These are phyloP conservation scores for Gymnopilus dilepis DNA, from an alignment of 768 basidiomycete species.

Conservation along the genomic window DNA sequence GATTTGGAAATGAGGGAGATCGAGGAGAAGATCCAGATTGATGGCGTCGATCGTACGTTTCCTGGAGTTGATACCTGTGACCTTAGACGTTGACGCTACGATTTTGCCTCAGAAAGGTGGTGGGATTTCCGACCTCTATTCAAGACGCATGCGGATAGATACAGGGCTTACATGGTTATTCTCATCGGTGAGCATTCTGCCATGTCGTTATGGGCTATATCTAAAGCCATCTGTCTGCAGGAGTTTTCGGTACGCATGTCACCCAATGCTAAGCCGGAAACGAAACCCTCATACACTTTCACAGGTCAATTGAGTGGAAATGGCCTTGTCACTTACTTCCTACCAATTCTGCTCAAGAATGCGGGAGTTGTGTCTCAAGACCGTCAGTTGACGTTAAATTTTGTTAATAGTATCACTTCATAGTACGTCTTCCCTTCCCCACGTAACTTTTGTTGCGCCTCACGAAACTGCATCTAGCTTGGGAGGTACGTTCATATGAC, in stretches of 20 bases:
- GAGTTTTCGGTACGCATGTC: slow-evolving; percentile 13
- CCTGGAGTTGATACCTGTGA: not conserved
- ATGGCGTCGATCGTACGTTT: slow-evolving; percentile 49
- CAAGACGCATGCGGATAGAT: slow-evolving; percentile 48
- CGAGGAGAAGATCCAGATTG: slow-evolving; percentile 51
- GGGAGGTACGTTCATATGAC: slow-evolving; percentile 47
- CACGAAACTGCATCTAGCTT: slow-evolving; percentile 29
- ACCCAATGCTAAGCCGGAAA: not conserved
- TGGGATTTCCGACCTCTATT: slow-evolving; percentile 63
- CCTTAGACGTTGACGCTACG: not conserved
- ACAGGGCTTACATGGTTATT: slow-evolving; percentile 55
- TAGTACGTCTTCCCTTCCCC: slow-evolving; percentile 11
- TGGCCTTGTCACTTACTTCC: slow-evolving; percentile 54
- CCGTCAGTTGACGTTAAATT: slow-evolving; percentile 25
- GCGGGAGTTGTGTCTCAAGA: slow-evolving; percentile 25
- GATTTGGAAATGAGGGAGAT: slow-evolving; percentile 59
- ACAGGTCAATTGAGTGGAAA: slow-evolving; percentile 54
- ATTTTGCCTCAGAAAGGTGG: slow-evolving; percentile 41
- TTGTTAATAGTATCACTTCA: slow-evolving; percentile 26
- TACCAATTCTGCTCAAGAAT: slow-evolving; percentile 46
- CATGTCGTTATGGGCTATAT: not conserved
- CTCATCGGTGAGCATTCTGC: slow-evolving; percentile 43
- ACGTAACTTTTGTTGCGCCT: slow-evolving; percentile 15
- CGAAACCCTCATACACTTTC: slow-evolving; percentile 13
- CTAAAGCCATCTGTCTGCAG: not conserved